Evolutionary conservation across 1,139 yeast genomes (phyloP).

Genomic region (Suhomyces bolitotheri): DNA sequence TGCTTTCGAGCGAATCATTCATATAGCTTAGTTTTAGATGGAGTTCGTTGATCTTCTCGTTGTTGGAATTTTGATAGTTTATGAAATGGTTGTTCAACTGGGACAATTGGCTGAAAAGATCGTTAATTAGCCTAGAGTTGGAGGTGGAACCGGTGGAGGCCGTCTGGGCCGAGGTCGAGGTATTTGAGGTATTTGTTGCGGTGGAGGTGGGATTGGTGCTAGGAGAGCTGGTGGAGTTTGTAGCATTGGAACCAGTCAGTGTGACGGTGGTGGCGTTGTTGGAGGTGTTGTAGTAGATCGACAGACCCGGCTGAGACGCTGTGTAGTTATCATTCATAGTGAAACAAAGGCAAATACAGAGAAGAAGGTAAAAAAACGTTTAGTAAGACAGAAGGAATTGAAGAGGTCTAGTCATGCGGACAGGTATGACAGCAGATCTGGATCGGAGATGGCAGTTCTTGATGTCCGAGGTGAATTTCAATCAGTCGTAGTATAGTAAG

Average conservation of each 20-base stretch:
- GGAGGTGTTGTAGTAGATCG: constrained; percentile 14
- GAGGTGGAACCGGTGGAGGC: constrained; percentile 3
- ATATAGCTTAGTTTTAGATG: constrained; percentile 28
- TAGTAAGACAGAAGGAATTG: constrained; percentile 5
- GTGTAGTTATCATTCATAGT: constrained; percentile 18
- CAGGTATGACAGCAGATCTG: not conserved
- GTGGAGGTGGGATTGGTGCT: constrained; percentile 4
- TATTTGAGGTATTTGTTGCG: constrained; percentile 3
- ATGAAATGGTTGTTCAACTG: constrained; percentile 22
- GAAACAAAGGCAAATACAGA: constrained; percentile 2
- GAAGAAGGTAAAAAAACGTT: constrained; percentile 2
- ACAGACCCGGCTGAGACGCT: constrained; percentile 12
- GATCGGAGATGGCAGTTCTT: no score
- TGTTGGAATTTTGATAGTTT: constrained; percentile 22
- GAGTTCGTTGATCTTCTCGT: constrained; percentile 26
- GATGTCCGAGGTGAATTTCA: no score
- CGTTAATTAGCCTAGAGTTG: constrained; percentile 8
- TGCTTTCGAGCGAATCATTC: constrained; percentile 24
- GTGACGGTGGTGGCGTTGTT: constrained; percentile 3
- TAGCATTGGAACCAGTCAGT: constrained; percentile 4
- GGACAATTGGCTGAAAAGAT: constrained; percentile 14
- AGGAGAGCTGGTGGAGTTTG: constrained; percentile 8
- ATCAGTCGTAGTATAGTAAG: no score
- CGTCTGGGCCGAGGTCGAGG: constrained; percentile 4
- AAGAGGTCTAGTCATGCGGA: constrained; percentile 1